Evolutionary conservation across 2,329 filamentous ascomycete species (phyloP).

Genomic region (Aspergillus jensenii): DNA sequence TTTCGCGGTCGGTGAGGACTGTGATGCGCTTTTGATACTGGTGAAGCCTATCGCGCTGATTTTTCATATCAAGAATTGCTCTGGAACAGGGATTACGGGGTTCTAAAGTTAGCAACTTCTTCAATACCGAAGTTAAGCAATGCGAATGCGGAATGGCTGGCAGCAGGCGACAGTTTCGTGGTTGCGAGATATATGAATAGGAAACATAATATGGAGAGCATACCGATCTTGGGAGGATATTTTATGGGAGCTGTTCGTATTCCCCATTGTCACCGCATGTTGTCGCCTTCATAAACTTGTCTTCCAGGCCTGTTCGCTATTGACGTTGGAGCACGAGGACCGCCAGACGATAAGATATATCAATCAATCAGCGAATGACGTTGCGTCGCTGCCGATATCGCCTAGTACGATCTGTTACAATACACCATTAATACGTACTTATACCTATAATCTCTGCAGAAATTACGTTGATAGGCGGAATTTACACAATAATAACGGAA

Average conservation of each 20-base stretch:
- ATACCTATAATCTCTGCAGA: not conserved
- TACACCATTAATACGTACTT: not conserved
- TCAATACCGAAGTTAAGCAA: not conserved
- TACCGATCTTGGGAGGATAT: constrained; percentile 85
- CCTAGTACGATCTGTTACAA: not conserved
- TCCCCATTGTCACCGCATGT: constrained; percentile 58
- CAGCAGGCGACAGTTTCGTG: not conserved
- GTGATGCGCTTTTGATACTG: constrained; percentile 93
- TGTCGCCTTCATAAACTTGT: constrained; percentile 12
- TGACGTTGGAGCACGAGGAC: not conserved
- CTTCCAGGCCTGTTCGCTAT: not conserved
- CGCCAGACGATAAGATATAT: not conserved
- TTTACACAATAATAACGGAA: not conserved
- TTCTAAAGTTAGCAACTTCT: not conserved
- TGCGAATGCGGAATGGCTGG: not conserved
- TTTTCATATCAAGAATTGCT: constrained; percentile 96
- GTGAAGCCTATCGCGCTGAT: constrained; percentile 93
- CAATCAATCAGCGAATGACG: not conserved
- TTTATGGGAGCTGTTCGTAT: constrained; percentile 62
- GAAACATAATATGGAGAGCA: constrained; percentile 27
- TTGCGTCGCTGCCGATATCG: not conserved
- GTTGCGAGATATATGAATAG: not conserved
- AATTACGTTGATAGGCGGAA: not conserved
- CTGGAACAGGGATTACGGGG: constrained; percentile 45
- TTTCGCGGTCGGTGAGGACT: constrained; percentile 82